Evolutionary conservation across 345 rosid genomes (phyloP), one percentile per base, ranked within the genome.

Genomic region (Leavenworthia alabamica): DNA sequence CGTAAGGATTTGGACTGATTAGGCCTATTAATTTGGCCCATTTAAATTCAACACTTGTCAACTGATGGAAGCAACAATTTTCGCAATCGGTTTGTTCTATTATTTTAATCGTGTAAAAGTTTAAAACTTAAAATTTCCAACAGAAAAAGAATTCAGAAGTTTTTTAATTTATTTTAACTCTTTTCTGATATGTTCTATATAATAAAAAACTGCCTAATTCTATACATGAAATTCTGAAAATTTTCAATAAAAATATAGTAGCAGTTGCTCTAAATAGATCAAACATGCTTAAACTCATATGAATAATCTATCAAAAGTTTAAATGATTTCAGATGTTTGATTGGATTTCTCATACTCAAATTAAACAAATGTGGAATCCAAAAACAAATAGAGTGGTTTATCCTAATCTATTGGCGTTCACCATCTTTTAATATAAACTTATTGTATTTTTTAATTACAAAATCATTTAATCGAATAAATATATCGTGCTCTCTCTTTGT

Each of bases 371-470:
- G 10, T 4, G 56, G 42, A 47, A 56, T 36, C 24, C 33, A 15
- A 27, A 45, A 46, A 28, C 4, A 20, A 17, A 57, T 55, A 49
- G 36, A 47, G 7, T 57, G 55, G 62, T 17, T 5, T 8, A 7
- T 32, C 64, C 50, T 57, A 67, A 22, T 49, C 52, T 49, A 23
- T 58, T 51, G 72, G 37, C 29, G 59, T 42, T 67, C 29, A 42
- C 27, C n/a, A n/a, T 60, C 24, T 4, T 42, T 15, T 23, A 60
- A 16, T 52, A 35, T 17, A 43, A 36, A 32, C 7, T 32, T 16
- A 51, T 33, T 17, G 44, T 12, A 37, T 41, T 15, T 16, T 7
- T 43, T 51, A 5, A 16, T 19, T 28, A 39, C 23, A 20, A 40
- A 39, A 59, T 13, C 5, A 60, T 17, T 10, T 51, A 43, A 35